Evolutionary conservation across 306 rosid species (phyloP).

Genomic region (Quercus berberidifolia): DNA sequence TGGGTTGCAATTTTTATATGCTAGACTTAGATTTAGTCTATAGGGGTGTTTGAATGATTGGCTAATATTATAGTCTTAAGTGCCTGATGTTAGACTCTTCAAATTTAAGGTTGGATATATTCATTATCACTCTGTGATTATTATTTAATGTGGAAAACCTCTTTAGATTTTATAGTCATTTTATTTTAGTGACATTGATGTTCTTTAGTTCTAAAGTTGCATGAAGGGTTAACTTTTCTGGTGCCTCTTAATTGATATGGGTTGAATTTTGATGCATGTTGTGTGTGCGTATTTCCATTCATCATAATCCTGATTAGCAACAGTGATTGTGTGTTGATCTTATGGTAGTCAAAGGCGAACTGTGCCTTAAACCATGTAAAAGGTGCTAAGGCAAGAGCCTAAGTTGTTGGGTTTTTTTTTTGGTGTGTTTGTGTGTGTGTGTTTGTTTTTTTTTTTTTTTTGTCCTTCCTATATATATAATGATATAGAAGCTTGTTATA

Average conservation of each 20-base stretch:
- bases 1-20: too few relatives aligned
- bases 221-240: not conserved
- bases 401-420: too few relatives aligned
- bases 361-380: too few relatives aligned
- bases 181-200: not conserved
- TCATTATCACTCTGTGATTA: not conserved
- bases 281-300: too few relatives aligned
- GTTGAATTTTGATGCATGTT: not conserved
- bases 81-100: not conserved
- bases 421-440: too few relatives aligned
- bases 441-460: too few relatives aligned
- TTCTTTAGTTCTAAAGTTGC: not conserved
- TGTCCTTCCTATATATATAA: too few relatives aligned
- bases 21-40: not conserved
- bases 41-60: not conserved
- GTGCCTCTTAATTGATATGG: not conserved
- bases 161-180: not conserved
- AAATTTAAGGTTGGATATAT: not conserved
- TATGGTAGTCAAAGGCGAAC: too few relatives aligned
- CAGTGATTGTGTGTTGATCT: not conserved
- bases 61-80: not conserved
- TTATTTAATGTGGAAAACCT: not conserved
- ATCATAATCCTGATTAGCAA: not conserved
- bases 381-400: too few relatives aligned
- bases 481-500: too few relatives aligned